Evolutionary conservation across 2,329 filamentous ascomycete species (phyloP).

Genomic region (Phialophora tarda): DNA sequence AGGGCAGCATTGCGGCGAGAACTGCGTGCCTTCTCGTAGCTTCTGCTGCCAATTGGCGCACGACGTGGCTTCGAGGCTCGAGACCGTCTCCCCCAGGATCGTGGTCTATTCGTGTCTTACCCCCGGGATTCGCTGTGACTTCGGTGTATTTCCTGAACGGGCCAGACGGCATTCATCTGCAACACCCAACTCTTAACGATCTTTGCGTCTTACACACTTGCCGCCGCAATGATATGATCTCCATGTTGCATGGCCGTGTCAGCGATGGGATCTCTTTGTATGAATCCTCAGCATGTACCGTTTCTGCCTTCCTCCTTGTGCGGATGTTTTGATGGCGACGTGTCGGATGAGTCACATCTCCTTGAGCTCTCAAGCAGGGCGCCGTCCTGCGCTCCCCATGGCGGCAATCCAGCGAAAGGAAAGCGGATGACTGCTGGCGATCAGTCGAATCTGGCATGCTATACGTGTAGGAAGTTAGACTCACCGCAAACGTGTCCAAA

Average conservation of each 20-base stretch:
- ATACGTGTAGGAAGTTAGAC: constrained; percentile 15
- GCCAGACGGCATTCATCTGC: neutral
- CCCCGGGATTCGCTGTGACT: constrained; percentile 13
- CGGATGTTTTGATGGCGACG: constrained; percentile 1
- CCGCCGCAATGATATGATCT: neutral
- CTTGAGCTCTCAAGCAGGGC: neutral
- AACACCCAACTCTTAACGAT: neutral
- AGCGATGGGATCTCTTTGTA: constrained; percentile 14
- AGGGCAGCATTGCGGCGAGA: neutral
- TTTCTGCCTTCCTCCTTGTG: constrained; percentile 6
- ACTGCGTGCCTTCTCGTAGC: neutral
- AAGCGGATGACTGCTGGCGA: neutral
- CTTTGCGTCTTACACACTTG: neutral
- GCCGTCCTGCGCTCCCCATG: neutral
- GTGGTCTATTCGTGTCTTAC: neutral
- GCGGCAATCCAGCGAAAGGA: neutral
- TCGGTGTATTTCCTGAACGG: constrained; percentile 15
- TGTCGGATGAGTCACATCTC: neutral
- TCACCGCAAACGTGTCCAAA: neutral
- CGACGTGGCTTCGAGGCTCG: neutral
- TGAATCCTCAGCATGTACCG: constrained; percentile 15
- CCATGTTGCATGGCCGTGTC: neutral
- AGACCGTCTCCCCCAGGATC: neutral
- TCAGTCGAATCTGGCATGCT: constrained; percentile 17
- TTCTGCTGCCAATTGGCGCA: neutral